These are phyloP conservation scores for Sporodiniella umbellata DNA, from an alignment of 371 early-diverging fungal genomes.

Conservation along the genomic window DNA sequence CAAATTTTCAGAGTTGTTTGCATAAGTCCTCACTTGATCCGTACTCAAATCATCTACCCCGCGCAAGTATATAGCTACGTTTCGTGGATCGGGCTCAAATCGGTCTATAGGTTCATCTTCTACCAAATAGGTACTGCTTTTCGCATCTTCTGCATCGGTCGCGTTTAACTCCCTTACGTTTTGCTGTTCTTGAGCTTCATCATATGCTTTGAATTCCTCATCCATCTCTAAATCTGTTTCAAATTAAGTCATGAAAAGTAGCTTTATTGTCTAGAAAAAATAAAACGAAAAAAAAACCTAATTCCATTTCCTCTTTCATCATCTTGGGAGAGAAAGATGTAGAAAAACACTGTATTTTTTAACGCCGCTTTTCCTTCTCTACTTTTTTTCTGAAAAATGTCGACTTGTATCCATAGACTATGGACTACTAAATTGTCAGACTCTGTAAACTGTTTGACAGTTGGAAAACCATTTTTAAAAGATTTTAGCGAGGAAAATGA, in stretches of 20 bases:
- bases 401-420: constrained; percentile 17
- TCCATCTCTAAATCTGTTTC: background rate
- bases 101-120: constrained; percentile 5
- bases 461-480: constrained; percentile 48
- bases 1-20: constrained; percentile 17
- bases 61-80: constrained; percentile 39
- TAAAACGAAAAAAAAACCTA: background rate
- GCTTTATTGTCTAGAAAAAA: background rate
- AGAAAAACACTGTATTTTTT: background rate
- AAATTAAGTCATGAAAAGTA: background rate
- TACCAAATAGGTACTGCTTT: background rate
- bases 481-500: constrained; percentile 48
- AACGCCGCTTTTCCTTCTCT: background rate
- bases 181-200: background rate
- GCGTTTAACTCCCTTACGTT: background rate
- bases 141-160: too few species aligned
- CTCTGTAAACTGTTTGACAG: constrained; percentile 40
- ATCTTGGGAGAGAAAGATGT: background rate
- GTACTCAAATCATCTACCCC: constrained; percentile 60
- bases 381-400: background rate
- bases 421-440: constrained; percentile 38
- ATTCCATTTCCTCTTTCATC: background rate
- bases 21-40: constrained; percentile 45
- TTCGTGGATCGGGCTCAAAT: constrained; percentile 20
- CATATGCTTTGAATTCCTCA: background rate